Base-by-base conservation (phyloP, 2,329 filamentous ascomycete species). In the Sporothrix pallida region DNA sequence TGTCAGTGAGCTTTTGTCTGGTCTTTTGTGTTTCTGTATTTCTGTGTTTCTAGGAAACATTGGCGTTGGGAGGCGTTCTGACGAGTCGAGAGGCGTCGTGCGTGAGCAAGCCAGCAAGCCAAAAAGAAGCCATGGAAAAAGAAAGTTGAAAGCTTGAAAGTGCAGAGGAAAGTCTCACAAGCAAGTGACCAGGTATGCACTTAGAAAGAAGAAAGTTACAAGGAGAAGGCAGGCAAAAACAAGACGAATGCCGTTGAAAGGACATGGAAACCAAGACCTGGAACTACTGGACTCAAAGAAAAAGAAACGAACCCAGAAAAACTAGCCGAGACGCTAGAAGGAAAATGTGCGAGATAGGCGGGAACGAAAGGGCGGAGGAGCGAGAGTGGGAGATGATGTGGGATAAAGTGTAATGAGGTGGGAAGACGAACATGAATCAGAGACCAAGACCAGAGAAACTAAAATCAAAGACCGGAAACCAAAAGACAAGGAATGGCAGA, bases 321-420 rank as follows among this genome's bases (percentile, higher is more conserved):
- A 31, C 12, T 62, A 42, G 58, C 58, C 26, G 58, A 46, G n/a
- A 20, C 42, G 37, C 60, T 46, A 65, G 17, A 63, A 44, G 42
- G n/a, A 23, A 65, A 65, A 23, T 65, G 60, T 65, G 37, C 60
- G 9, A 46, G 60, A 65, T 65, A 46, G 42, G 60, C 37, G 60
- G 42, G 37, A 65, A 65, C n/a, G 12, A 46, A 23, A 12, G 37
- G 58, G n/a, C 60, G n/a, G 10, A 20, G 60, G 60, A 44, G 37
- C 15, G 13, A 20, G 12, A 23, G 52, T 58, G 58, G 4, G 15
- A 20, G 60, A 65, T 46, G 60, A 65, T 42, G 60, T 37, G 31
- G 31, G 31, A 37, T 37, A 37, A 37, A 37, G 31, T 37, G 31
- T 37, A 37, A 37, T 37, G 23, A 26, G 23, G 23, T 37, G 31